Base-by-base conservation (phyloP, 257 asterid genomes). In the Salvia hispanica region DNA sequence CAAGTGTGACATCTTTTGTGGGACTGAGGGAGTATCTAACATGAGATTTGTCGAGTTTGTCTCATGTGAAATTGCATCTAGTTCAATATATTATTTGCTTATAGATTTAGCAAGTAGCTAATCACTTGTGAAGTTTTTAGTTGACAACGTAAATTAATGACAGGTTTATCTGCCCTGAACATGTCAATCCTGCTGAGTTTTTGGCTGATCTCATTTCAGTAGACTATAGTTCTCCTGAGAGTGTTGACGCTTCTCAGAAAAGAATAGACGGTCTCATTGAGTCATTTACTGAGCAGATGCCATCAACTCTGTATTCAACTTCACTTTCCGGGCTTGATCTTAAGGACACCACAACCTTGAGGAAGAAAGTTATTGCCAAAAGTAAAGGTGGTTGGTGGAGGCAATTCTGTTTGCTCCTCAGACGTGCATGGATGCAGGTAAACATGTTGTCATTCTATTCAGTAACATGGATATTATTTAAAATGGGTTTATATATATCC, bases 361-460 rank as follows among this genome's bases (percentile, higher is more conserved):
- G 75, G 75, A 86, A 74, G 78, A 85, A 77, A 79, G 58, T 72
- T 28, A 68, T 66, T 31, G 61, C 75, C 21, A 88, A 80, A 72
- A 81, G 66, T 11, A 90, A 85, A 84, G 89, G 84, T 80, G 85
- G 91, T 66, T 86, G 96, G 96, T 86, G 92, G 95, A 84, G 80
- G 77, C 99, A 93, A 79, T 93, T 93, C 51, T 59, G 71, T 59
- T 76, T 93, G 58, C 97, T 93, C 73, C 90, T 93, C 67, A 90
- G 74, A 74, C 97, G 97, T 62, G 99, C 97, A 34, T 93, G 97
- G 97, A 85, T 90, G 99, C 99, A 93, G 91, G 99, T 84, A 76
- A 18, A 46, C 60, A 34, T 55, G 53, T 11, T 42, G 31, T 18
- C 47, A 73, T 64, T 58, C 47, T 59, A 56, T 53, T 47, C 55